Evolutionary conservation across 352 stramenopile species (phyloP), one percentile per base, ranked within the genome.

Genomic region (Phytopythium boreale): DNA sequence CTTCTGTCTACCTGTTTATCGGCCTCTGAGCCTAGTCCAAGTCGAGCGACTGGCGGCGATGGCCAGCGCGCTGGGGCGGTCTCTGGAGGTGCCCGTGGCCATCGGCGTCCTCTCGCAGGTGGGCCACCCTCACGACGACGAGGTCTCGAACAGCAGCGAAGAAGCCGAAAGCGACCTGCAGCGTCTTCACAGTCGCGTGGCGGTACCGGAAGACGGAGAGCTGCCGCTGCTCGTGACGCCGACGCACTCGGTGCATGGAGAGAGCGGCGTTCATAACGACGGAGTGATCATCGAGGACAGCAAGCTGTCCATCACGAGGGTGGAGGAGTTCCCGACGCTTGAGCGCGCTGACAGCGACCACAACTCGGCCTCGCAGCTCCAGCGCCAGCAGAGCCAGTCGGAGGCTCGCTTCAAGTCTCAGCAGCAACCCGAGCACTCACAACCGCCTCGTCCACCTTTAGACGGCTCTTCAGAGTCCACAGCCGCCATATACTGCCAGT

Each of bases 61-160:
- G 46, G 46, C 46, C 22, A 27, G 4, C 11, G 1, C 55, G 37
- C 36, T 61, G 1, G 55, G 12, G 31, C 39, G 31, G n/a, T 61
- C 55, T 4, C 36, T 50, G 22, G 55, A 61, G 55, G 31, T 61
- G 36, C 55, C 55, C n/a, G 9, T 61, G 22, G 55, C 55, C 7
- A 8, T 61, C 36, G 55, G 37, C 0, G 36, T 15, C 9, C 36
- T 50, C 24, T 61, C 55, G 4, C 55, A 51, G 24, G 55, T 61
- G n/a, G 55, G 55, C 36, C 55, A 61, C 37, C 55, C 55, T 19
- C 22, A 37, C 20, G 55, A 61, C 22, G 36, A 50, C 22, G 34
- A 37, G n/a, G 22, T n/a, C 7, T 59, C 34, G 52, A 43, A 4
- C n/a, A 59, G 31, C 52, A 59, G 31, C 52, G 52, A 59, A 27